Evolutionary conservation across 169 alveolate genomes (phyloP), one percentile per base, ranked within the genome.

Genomic region (Plasmodium adleri): DNA sequence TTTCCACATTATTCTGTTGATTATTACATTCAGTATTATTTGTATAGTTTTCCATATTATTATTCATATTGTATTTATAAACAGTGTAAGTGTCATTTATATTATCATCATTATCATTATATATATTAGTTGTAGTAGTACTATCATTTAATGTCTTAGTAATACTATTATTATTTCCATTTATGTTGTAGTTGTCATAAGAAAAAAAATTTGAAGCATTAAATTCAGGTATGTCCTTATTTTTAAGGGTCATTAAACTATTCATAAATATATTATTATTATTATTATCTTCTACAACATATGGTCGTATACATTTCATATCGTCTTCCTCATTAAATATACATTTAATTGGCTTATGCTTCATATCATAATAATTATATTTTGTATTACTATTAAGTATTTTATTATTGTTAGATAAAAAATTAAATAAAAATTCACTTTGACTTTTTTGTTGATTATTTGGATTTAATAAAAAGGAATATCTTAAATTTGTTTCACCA

Each of bases 391-490:
- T 50, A 78, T 50, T 59, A 43, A 47, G 32, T 20, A 49, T 15
- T 17, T 13, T 13, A 13, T 52, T 52, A 20, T 66, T 32, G 24
- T 73, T 83, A 15, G 12, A 73, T 9, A 88, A 74, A 74, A 93
- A 63, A 26, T 90, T 91, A 20, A 62, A 75, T 64, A 88, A 83
- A 64, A 88, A 63, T 32, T 75, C 71, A 20, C 58, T 74, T 49
- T 78, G 68, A 49, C 50, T 73, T 72, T 83, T 86, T 15, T 92
- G 71, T 22, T 88, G 91, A 20, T 66, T 76, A 73, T 74, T 72
- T 56, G 88, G 94, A 74, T 67, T 93, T 24, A 93, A 83, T 7
- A 28, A 24, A 59, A 47, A 52, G 3, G 68, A 49, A 50, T 6
- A 7, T 52, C 17, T 71, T 24, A 5, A 43, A 60, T 50, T 74